phyloP scores from a whole-genome alignment of 805 yeast genomes.

The Blastobotrys americana region DNA sequence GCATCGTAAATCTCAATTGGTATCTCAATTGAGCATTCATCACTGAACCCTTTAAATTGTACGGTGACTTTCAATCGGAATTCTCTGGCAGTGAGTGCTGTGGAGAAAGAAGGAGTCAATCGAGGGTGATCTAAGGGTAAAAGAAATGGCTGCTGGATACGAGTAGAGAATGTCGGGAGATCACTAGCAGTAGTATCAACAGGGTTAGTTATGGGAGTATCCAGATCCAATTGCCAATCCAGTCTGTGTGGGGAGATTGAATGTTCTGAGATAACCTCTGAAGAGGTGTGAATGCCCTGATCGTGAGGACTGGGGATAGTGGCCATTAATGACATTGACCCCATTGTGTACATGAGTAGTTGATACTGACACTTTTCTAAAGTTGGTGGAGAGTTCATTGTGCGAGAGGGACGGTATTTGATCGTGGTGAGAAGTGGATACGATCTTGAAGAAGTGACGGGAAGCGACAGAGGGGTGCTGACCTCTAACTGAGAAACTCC shows the following conservation, averaged over 20 bases:
- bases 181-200: too few species aligned
- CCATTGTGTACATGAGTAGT: background rate
- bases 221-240: background rate
- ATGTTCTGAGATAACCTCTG: constrained; percentile 1
- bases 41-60: background rate
- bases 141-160: background rate
- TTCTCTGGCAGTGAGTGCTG: background rate
- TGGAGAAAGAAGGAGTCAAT: background rate
- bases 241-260: background rate
- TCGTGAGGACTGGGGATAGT: background rate
- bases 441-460: background rate
- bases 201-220: background rate
- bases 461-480: background rate
- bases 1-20: background rate
- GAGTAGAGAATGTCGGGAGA: too few species aligned
- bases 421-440: background rate
- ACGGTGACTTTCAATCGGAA: background rate
- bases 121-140: background rate
- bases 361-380: background rate
- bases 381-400: background rate
- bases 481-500: background rate
- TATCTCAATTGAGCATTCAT: background rate
- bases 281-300: background rate
- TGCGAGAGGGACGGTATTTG: background rate
- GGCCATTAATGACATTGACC: background rate